Evolutionary conservation across 257 asterid genomes (phyloP).

Genomic region (Salvia hispanica): DNA sequence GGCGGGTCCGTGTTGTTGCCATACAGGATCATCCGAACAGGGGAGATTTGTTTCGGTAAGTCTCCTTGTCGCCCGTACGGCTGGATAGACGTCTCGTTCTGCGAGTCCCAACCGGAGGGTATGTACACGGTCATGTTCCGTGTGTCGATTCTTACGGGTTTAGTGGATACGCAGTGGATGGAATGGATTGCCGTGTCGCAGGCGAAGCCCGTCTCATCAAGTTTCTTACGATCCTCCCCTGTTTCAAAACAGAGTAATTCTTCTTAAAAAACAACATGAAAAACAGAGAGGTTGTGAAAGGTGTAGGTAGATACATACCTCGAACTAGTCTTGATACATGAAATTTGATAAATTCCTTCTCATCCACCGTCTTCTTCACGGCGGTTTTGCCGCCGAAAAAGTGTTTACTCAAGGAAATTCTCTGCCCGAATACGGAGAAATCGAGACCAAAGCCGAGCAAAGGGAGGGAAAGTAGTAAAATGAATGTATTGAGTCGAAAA

Average conservation of each 20-base stretch:
- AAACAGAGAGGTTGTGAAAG: no score
- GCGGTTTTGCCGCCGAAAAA: no score
- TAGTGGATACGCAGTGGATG: conserved; percentile 43
- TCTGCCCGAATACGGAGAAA: no score
- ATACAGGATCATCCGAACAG: conserved; percentile 38
- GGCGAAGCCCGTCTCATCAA: conserved; percentile 53
- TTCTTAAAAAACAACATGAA: not conserved
- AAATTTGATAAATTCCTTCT: no score
- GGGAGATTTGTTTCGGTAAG: conserved; percentile 30
- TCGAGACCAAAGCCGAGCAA: no score
- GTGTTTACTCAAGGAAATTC: no score
- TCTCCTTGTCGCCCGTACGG: conserved; percentile 66
- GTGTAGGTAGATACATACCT: no score
- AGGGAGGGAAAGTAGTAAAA: no score
- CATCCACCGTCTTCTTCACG: no score
- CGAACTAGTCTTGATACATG: no score
- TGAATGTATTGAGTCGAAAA: no score
- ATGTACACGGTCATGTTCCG: conserved; percentile 42
- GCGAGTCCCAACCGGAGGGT: conserved; percentile 25
- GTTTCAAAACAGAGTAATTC: conserved; percentile 13
- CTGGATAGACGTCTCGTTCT: conserved; percentile 22
- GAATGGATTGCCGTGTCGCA: conserved; percentile 48
- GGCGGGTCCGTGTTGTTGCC: conserved; percentile 38
- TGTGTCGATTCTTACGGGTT: conserved; percentile 44
- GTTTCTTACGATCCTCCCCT: conserved; percentile 54